Conservation (phyloP, 768 basidiomycete species). For the Suillus subalutaceus region DNA sequence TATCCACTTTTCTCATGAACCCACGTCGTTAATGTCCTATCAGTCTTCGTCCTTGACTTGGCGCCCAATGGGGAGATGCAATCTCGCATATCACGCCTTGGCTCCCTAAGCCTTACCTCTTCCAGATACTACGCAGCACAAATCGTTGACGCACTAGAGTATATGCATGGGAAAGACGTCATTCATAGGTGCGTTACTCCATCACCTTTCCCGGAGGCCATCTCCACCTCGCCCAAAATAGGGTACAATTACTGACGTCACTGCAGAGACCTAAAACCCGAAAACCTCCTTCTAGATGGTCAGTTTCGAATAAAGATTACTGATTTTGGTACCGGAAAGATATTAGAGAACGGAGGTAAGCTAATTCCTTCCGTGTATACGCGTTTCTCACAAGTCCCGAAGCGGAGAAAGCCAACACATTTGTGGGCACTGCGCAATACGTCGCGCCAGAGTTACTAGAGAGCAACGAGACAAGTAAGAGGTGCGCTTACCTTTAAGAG, state of each 20-base stretch:
- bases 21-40: conserved; percentile 16
- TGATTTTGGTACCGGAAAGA: conserved; percentile 93
- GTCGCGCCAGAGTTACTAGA: conserved; percentile 86
- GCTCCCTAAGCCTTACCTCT: conserved; percentile 82
- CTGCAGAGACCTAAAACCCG: conserved; percentile 75
- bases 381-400: conserved; percentile 30
- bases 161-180: conserved; percentile 89
- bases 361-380: conserved; percentile 13
- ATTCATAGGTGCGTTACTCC: conserved; percentile 68
- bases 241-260: neutral
- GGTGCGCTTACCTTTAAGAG: conserved; percentile 46
- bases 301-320: conserved; percentile 91
- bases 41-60: conserved; percentile 81
- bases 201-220: conserved; percentile 10
- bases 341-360: conserved; percentile 61
- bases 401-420: conserved; percentile 66
- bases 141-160: conserved; percentile 83
- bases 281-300: conserved; percentile 88
- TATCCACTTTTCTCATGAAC: neutral
- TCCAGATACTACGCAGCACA: conserved; percentile 88
- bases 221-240: neutral
- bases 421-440: conserved; percentile 91
- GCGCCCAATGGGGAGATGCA: conserved; percentile 81
- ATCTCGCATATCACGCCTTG: conserved; percentile 68
- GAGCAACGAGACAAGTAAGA: conserved; percentile 70